Percentiles rank a stretch among this genome's conserved stretches.
These are phyloP conservation scores for Geranium rotundifolium DNA, from an alignment of 345 rosid genomes.

Conservation along the genomic window DNA sequence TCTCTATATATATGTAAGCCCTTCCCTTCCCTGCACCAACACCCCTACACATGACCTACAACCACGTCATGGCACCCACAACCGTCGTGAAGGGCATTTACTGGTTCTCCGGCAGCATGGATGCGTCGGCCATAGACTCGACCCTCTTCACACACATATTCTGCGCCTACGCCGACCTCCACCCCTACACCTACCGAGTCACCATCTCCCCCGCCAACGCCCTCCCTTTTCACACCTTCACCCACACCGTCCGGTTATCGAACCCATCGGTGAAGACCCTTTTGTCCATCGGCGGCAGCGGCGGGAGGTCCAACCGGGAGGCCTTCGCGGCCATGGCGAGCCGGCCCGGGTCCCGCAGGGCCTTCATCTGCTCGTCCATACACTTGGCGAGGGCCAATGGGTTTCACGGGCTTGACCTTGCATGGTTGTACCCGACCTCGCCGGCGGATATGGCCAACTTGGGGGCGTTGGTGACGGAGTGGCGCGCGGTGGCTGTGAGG, in stretches of 20 bases:
- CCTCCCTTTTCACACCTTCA: slow-evolving; percentile 37
- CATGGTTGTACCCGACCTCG: slow-evolving; percentile 41
- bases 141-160: slow-evolving; percentile 53
- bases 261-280: slow-evolving; percentile 45
- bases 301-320: slow-evolving; percentile 23
- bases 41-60: no score
- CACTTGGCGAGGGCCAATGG: slow-evolving; percentile 30
- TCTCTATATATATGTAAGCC: no score
- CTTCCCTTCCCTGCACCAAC: no score
- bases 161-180: slow-evolving; percentile 39
- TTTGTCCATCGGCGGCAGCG: slow-evolving; percentile 51
- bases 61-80: no score
- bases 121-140: slow-evolving; percentile 33
- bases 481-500: slow-evolving; percentile 29
- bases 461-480: slow-evolving; percentile 29
- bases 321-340: slow-evolving; percentile 39
- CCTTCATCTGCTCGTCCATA: slow-evolving; percentile 50
- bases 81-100: slow-evolving; percentile 41
- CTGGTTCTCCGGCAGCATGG: slow-evolving; percentile 30
- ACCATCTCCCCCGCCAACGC: slow-evolving; percentile 30
- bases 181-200: slow-evolving; percentile 29
- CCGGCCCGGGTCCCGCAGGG: slow-evolving; percentile 30
- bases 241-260: slow-evolving; percentile 32
- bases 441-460: slow-evolving; percentile 34
- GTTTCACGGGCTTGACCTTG: slow-evolving; percentile 56